These are phyloP conservation scores for Leishmania turanica DNA, from an alignment of 208 protist species.

Conservation along the genomic window DNA sequence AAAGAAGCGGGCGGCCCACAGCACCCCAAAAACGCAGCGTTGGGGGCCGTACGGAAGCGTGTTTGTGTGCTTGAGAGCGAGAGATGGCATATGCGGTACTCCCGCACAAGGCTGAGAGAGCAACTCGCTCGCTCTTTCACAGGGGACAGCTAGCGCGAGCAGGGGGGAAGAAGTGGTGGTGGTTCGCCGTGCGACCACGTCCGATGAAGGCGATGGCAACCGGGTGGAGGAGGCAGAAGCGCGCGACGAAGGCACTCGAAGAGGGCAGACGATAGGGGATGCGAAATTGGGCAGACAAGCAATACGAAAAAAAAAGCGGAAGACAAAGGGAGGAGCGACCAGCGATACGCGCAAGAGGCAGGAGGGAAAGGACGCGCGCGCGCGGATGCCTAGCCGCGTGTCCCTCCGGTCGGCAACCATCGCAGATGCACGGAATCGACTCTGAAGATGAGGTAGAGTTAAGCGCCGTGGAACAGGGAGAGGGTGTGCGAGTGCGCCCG, in stretches of 20 bases:
- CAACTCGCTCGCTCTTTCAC: not conserved
- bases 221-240: not conserved
- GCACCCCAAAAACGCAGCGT: not conserved
- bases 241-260: not conserved
- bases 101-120: not conserved
- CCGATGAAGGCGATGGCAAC: not conserved
- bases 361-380: not conserved
- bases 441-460: not conserved
- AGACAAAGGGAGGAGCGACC: not conserved
- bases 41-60: not conserved
- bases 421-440: not conserved
- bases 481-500: not conserved
- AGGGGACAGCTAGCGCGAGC: not conserved
- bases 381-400: not conserved
- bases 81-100: not conserved
- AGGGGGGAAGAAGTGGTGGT: not conserved
- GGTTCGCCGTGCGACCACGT: not conserved
- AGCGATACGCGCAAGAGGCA: not conserved
- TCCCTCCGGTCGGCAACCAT: not conserved
- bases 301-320: not conserved
- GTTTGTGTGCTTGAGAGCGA: not conserved
- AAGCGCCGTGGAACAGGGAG: not conserved
- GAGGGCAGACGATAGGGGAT: not conserved
- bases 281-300: not conserved
- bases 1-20: not conserved